Base-by-base conservation (phyloP, 2,329 filamentous ascomycete species). In the Monosporascus sp. region DNA sequence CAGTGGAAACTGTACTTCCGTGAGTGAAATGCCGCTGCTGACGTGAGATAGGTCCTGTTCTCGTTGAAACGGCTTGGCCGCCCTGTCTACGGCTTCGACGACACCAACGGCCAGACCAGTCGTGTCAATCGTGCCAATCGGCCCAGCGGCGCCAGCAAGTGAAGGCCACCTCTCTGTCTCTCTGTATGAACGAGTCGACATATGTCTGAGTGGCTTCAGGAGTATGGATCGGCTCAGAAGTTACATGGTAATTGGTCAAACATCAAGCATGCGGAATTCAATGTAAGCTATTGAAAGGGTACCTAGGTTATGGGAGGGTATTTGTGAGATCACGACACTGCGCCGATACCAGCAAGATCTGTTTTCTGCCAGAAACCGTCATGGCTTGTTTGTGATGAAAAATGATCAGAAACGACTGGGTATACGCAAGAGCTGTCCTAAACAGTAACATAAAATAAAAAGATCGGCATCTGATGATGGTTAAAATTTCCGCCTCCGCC, bases 31-130 rank as follows among this genome's bases (percentile, higher is more conserved):
- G n/a, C 15, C 43, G 20, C 54, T 61, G 24, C 58, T 41, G 43
- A 8, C 18, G 7, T 17, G 20, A 7, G 7, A 24, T 36, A 86
- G 83, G 80, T 87, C 0, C 66, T 86, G 0, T 75, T 79, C 50
- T 70, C 76, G 0, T 65, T 86, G 0, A 68, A 68, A 0, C 67
- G 74, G 0, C 68, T 78, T 3, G 81, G 82, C 0, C 64, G 69
- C 0, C 79, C 82, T 0, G 75, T 86, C 1, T 86, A 83, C 52
- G 82, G 82, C 0, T 85, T 85, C 39, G 81, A 82, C 24, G 72
- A 76, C 0, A 72, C 70, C 0, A 67, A 66, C 27, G 46, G 59
- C 51, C 58, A 51, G 57, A 27, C 38, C 58, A 54, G 48, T 54
- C 50, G 36, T 27, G 17, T 15, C 31, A 35, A 35, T 35, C 31